phyloP scores from a whole-genome alignment of 2,329 filamentous ascomycete genomes.

The Penicillium crustosum region DNA sequence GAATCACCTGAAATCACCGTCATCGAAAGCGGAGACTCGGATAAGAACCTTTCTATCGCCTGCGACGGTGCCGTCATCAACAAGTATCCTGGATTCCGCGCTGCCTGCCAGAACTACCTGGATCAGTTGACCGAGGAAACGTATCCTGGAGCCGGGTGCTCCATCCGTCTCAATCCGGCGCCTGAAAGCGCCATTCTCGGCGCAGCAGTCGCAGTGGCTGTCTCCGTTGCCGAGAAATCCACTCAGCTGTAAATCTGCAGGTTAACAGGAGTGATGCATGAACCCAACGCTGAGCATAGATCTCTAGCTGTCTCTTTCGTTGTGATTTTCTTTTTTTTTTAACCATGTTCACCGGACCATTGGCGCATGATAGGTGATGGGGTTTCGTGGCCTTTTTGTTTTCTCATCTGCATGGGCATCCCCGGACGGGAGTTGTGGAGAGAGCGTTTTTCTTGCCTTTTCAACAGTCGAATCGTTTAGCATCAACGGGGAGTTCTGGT shows the following conservation, averaged over 20 bases:
- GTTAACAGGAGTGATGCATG: conserved; percentile 12
- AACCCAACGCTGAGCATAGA: conserved; percentile 13
- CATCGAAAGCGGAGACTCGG: conserved; percentile 31
- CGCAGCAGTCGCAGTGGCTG: conserved; percentile 49
- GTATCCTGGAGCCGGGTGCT: conserved; percentile 22
- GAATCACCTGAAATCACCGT: conserved; percentile 37
- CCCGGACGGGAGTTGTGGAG: not conserved
- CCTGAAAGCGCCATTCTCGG: conserved; percentile 48
- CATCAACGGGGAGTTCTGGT: conserved; percentile 19
- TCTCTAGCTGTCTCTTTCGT: conserved; percentile 9
- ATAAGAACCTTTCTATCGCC: conserved; percentile 46
- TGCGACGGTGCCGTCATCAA: conserved; percentile 55
- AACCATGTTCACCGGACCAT: conserved; percentile 12
- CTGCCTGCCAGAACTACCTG: conserved; percentile 46
- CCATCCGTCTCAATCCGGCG: conserved; percentile 43
- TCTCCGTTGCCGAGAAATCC: conserved; percentile 37
- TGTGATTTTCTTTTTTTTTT: conserved; percentile 19
- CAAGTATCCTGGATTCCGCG: conserved; percentile 52
- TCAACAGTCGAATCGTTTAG: conserved; percentile 2
- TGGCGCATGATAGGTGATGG: conserved; percentile 14
- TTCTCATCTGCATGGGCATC: conserved; percentile 8
- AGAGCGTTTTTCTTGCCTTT: not conserved
- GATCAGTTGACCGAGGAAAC: conserved; percentile 41
- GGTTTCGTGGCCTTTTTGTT: not conserved
- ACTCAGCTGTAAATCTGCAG: conserved; percentile 3